Evolutionary conservation across 768 basidiomycete species (phyloP), one percentile per base, ranked within the genome.

Genomic region (Neoboletus brunneissimus): DNA sequence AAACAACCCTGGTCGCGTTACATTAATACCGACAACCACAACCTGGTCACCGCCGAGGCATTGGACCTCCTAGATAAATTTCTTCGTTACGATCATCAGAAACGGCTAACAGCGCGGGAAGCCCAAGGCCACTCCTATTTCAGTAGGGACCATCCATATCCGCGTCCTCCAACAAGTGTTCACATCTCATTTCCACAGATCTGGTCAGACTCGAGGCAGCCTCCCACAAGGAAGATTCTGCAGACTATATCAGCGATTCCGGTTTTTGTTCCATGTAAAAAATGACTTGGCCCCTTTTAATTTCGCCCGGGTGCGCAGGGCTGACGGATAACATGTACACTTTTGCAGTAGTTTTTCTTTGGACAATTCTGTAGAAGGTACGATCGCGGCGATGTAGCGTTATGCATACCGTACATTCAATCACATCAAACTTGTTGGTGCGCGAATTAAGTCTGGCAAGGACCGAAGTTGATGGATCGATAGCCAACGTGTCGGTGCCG

Each of bases 101-200:
- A 86, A 65, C 75, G 87, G 60, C 73, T 85, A 37, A 87, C 87
- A 16, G 86, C 87, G 42, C 76, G 76, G 60, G 87, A 89, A 71
- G 83, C 84, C 35, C 83, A 85, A 73, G 75, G 75, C 51, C 86
- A 88, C 70, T 76, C 82, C 52, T 88, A 83, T 74, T 88, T 88
- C 68, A 83, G 81, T 82, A 56, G 25, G 70, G 51, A 45, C n/a
- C 45, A 67, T 67, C 60, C 50, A 63, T 59, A 54, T 63, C 58
- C 59, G 60, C 55, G 61, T 54, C 55, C 52, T 56, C 55, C 43
- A 60, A 37, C 54, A 25, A 32, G 49, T 52, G 44, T 58, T 53
- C 42, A 64, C 61, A 65, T 68, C 57, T 64, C 60, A 62, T 58
- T 60, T 66, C 51, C 46, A 56, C 54, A 80, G 80, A 79, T 67